Base-by-base conservation (phyloP, 2,329 filamentous ascomycete species). In the Simplicillium aogashimaense region DNA sequence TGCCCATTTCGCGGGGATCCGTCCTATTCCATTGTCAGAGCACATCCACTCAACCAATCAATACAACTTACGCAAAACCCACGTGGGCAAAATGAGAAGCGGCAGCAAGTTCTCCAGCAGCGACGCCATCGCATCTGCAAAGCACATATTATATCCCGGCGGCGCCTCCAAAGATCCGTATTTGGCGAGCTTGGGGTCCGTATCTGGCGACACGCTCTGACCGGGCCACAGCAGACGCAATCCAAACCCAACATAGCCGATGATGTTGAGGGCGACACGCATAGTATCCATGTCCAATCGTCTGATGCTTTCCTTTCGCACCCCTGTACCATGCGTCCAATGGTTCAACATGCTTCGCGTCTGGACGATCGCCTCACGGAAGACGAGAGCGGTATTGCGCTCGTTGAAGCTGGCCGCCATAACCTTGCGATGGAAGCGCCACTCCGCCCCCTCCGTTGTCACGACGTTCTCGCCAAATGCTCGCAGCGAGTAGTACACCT, bases 381-480 rank as follows among this genome's bases (percentile, higher is more conserved):
- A 86, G 2, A 84, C 78, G 18, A 84, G 56, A 12, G 70, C 67
- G 42, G 85, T 81, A 56, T 86, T 89, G 60, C 73, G 78, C 63
- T 90, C 85, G 42, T 81, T 86, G 58, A 90, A 89, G 4, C 76
- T 76, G 1, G 83, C 77, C 20, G 79, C 75, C 1, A 78, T 82
- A 34, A 80, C 72, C 59, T 83, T 86, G 45, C 84, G 74, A 56
- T 90, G 84, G 59, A 75, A 70, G 28, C 78, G 78, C 85, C 83
- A 90, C 20, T 72, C 60, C 1, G 65, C 54, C 1, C 83, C 83
- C 56, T 89, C 84, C 2, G 80, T 78, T 0, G 76, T 77, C 16
- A 89, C 60, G 2, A 89, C 71, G 53, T 86, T 90, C 41, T 76
- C 69, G 29, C 85, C 84, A 54, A 82, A 89, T 40, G 57, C 51